A percentile compares a stretch with the other conserved stretches of the same genome.
Conservation (phyloP, 2,329 filamentous ascomycete genomes). For the Aspergillus pseudoglaucus region DNA sequence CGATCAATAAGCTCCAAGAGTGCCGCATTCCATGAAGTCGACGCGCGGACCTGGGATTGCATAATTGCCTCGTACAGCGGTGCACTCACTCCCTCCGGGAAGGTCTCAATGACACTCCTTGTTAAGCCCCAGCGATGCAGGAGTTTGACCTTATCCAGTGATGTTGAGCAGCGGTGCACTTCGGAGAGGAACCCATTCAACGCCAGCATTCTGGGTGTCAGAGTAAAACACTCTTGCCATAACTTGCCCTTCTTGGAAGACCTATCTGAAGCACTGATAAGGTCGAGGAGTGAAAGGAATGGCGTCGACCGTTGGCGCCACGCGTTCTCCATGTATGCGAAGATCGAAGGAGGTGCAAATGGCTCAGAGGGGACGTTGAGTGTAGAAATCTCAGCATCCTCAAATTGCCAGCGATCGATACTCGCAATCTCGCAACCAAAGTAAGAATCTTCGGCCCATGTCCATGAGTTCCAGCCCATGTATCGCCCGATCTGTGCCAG, state of each 20-base stretch:
- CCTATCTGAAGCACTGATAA: conserved; percentile 33
- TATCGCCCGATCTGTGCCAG: conserved; percentile 75
- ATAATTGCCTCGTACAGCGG: conserved; percentile 77
- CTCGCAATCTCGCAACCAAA: conserved; percentile 57
- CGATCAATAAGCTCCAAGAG: conserved; percentile 72
- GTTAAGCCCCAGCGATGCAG: conserved; percentile 64
- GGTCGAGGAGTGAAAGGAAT: conserved; percentile 47
- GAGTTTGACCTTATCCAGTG: conserved; percentile 62
- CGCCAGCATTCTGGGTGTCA: conserved; percentile 62
- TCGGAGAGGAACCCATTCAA: conserved; percentile 62
- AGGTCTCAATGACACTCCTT: conserved; percentile 62
- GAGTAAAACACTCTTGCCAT: conserved; percentile 31
- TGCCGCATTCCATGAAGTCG: conserved; percentile 64
- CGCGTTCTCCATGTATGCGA: conserved; percentile 47
- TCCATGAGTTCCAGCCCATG: conserved; percentile 68
- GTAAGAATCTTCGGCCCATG: conserved; percentile 44
- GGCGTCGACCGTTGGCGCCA: conserved; percentile 26
- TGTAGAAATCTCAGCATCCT: conserved; percentile 43
- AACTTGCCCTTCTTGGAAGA: conserved; percentile 23
- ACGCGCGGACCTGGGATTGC: conserved; percentile 76
- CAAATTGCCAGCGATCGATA: conserved; percentile 50
- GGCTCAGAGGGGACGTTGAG: conserved; percentile 44
- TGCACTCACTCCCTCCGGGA: conserved; percentile 77
- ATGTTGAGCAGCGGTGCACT: conserved; percentile 44
- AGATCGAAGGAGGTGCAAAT: conserved; percentile 54